Base-by-base conservation (phyloP, 148 eudicot genomes). In the Cornus controversa region DNA sequence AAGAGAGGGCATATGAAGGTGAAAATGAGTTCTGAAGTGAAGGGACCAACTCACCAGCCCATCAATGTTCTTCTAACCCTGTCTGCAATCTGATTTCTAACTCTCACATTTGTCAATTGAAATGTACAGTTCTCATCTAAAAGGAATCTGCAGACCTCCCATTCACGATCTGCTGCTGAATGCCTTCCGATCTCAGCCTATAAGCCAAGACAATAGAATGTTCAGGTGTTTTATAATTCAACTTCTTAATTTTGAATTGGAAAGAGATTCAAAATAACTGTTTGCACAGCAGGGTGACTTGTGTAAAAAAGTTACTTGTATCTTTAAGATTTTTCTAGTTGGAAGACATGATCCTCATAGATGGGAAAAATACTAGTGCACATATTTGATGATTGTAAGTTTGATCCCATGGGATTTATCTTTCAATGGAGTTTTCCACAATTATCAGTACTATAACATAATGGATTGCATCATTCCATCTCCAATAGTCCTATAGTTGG, bases 141-240 rank as follows among this genome's bases (percentile, higher is more conserved):
- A 79, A 91, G 93, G 75, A 93, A 90, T 79, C 91, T 85, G 82
- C 88, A 93, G n/a, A 93, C 93, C 78, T 93, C 97, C 97, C 97
- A 93, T 80, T 89, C 97, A 15, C 91, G 93, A 50, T 87, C 91
- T 27, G 86, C 80, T 15, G 91, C 84, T 66, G 90, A 83, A 80
- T 88, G 85, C 77, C 97, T 86, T 65, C 97, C 95, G 66, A 93
- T 93, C 75, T 93, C 93, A 63, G 97, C 97, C 97, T 93, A 85
- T 53, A 80, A 75, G 47, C 28, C 40, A 76, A 76, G 47, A 63
- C 25, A 76, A 70, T 16, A 25, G 25, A 66, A 28, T 15, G 36
- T 75, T 67, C 16, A 27, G 4, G 2, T 8, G 57, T 50, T 10
- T 45, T 50, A 50, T 16, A 5, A 14, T 50, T 50, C 57, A 50